These are phyloP conservation scores for Penicillium cataractarum DNA, from an alignment of 495 filamentous ascomycete genomes.

Conservation along the genomic window DNA sequence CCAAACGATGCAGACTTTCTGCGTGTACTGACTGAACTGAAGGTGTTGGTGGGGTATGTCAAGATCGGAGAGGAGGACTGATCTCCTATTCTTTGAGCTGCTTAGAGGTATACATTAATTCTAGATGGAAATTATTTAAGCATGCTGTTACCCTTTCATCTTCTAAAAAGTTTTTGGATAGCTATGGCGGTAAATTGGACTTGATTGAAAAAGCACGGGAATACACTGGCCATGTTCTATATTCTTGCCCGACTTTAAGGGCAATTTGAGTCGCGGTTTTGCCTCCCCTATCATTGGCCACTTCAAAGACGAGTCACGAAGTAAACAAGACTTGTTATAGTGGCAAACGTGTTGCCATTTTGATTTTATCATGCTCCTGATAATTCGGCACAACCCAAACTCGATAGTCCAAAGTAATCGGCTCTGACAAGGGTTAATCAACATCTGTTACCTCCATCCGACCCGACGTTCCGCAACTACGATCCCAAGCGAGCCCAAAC, in stretches of 20 bases:
- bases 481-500: no score
- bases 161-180: neutral
- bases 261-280: neutral
- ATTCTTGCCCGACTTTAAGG: neutral
- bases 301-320: neutral
- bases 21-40: neutral
- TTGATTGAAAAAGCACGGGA: no score
- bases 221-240: neutral
- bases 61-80: neutral
- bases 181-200: no score
- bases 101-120: no score
- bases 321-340: neutral
- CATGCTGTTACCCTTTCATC: neutral
- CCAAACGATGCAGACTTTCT: conserved; percentile 12
- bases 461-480: no score
- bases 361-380: neutral
- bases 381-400: no score
- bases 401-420: no score
- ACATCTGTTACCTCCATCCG: no score
- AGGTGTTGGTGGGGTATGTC: neutral
- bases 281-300: neutral
- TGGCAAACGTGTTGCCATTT: neutral
- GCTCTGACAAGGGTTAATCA: no score
- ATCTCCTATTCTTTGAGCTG: no score
- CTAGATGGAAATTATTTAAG: no score